These are phyloP conservation scores for Neurospora pannonica DNA, from an alignment of 495 filamentous ascomycete species.

Conservation along the genomic window DNA sequence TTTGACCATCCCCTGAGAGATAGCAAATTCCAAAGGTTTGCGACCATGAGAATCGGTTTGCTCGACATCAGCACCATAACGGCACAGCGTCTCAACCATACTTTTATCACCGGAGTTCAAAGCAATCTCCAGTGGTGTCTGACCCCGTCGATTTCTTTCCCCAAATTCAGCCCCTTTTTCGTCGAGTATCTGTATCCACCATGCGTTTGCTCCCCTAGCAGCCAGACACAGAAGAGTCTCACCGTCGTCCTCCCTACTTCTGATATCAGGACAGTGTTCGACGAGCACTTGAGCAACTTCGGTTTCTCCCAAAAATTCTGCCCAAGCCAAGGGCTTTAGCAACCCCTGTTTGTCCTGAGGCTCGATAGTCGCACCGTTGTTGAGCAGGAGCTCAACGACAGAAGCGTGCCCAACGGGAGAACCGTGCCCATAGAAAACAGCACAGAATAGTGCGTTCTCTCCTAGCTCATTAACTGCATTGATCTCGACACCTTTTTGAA, in stretches of 20 bases:
- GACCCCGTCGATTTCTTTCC: not conserved
- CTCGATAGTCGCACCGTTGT: not conserved
- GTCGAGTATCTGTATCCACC: no score
- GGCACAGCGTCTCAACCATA: not conserved
- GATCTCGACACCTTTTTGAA: not conserved
- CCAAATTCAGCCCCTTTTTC: not conserved
- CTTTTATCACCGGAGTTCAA: rapidly evolving
- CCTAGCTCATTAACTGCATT: not conserved
- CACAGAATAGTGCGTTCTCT: not conserved
- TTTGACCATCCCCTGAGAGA: not conserved
- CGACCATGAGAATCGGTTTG: not conserved
- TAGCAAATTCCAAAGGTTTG: not conserved
- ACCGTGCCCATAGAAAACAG: not conserved
- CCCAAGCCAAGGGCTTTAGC: not conserved
- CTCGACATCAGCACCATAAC: not conserved
- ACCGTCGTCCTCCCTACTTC: not conserved
- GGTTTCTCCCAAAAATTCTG: not conserved
- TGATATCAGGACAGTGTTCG: not conserved
- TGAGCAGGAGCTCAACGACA: not conserved
- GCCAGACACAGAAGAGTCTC: not conserved
- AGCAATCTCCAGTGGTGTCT: not conserved
- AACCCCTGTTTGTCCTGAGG: not conserved
- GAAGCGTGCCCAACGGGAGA: not conserved
- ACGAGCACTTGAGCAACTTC: not conserved
- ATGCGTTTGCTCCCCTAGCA: not conserved